Conservation (phyloP, 305 asterid genomes). For the Fraxinus xanthoxyloides region DNA sequence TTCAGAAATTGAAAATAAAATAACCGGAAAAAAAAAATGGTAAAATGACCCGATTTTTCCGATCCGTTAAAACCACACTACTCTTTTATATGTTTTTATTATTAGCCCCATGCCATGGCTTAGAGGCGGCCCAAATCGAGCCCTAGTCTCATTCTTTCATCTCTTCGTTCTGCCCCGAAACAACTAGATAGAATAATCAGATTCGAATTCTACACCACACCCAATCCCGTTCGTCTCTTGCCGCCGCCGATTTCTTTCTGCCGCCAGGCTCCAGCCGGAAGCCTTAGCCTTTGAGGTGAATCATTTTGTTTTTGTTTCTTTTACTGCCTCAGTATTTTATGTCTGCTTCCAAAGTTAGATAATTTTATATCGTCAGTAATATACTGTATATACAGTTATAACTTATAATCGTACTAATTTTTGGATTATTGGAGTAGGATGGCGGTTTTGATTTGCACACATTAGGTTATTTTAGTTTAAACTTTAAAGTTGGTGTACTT, state of each 20-base stretch:
- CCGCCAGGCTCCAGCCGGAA: background rate
- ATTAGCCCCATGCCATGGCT: background rate
- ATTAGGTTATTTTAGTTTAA: background rate
- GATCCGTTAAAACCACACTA: no score
- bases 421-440: background rate
- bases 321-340: background rate
- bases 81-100: no score
- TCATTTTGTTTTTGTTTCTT: background rate
- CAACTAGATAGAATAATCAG: background rate
- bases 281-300: background rate
- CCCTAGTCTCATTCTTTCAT: background rate
- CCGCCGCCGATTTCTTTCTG: background rate
- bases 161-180: background rate
- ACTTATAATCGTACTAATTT: background rate
- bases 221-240: background rate
- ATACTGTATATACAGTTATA: background rate
- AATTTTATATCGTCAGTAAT: background rate
- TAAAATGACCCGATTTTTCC: no score
- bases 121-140: background rate
- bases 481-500: background rate
- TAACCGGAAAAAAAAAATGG: no score
- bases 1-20: no score
- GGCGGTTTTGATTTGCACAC: background rate
- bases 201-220: background rate
- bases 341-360: background rate